Base-by-base conservation (phyloP, 2,329 filamentous ascomycete genomes). In the Metarhizium sp. region DNA sequence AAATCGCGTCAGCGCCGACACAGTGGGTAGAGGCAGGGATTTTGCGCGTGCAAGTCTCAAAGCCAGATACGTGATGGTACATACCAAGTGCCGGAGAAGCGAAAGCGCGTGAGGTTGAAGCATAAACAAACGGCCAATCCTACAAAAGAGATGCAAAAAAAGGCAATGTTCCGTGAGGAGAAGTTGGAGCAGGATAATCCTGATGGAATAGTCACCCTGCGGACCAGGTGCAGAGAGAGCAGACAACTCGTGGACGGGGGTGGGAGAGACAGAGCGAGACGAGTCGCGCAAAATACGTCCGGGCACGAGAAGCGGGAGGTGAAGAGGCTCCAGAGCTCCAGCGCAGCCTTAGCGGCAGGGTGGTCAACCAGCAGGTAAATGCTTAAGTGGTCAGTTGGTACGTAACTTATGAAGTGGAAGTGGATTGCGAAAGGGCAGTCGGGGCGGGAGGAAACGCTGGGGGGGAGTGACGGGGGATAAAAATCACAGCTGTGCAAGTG, bases 181-280 rank as follows among this genome's bases (percentile, higher is more conserved):
- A 54, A 56, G 56, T 51, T 48, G 49, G 36, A 51, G 54, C 50
- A 32, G 54, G 34, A 40, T 29, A 16, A 57, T 51, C 51, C 54
- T 56, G 43, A 51, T 53, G 54, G 51, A 52, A 51, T 47, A 40
- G 42, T 51, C 43, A 51, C 57, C 57, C 51, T 54, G 57, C 54
- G 50, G 57, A 46, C 55, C 54, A 54, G 57, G 48, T 58, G 57
- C 52, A 53, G 45, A 58, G 51, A 38, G 36, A 48, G 54, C 51
- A 55, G 46, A 52, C 51, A 58, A 47, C 25, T 47, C 57, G 40
- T 48, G 51, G 55, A 50, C 51, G 54, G 51, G 52, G 51, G 54
- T 25, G 42, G 56, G 36, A 56, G 54, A 51, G 38, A 56, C 45
- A 11, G n/a, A 43, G 40, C 6, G 29, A 25, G 51, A 46, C 32